Evolutionary conservation across 2,329 filamentous ascomycete genomes (phyloP).

Genomic region (Graphiopsis chlorocephala): DNA sequence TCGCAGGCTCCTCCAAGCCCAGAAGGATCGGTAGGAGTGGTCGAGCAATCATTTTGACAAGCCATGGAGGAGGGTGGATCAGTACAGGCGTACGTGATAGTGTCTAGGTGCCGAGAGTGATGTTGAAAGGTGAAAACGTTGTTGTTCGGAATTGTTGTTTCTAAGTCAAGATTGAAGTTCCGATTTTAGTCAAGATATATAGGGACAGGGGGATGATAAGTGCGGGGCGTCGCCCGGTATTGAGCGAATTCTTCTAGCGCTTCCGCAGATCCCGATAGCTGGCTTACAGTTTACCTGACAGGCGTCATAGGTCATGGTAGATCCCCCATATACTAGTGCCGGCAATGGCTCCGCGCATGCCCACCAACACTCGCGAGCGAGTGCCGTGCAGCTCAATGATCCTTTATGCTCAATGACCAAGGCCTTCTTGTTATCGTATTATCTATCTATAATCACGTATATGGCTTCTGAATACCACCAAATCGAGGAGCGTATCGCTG

Average conservation of each 20-base stretch:
- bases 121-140: conserved; percentile 1
- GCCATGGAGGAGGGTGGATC: neutral
- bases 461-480: no score
- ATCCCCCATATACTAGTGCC: neutral
- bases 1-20: conserved; percentile 1
- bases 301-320: neutral
- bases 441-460: no score
- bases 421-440: no score
- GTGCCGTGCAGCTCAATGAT: no score
- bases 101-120: conserved; percentile 1
- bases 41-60: conserved; percentile 6
- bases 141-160: neutral
- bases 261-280: neutral
- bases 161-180: no score
- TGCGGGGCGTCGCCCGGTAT: conserved; percentile 2
- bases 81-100: neutral
- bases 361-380: no score
- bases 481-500: no score
- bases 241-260: conserved; percentile 3
- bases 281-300: conserved; percentile 1
- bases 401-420: no score
- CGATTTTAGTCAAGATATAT: neutral
- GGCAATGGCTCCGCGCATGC: no score
- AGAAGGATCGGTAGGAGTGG: neutral
- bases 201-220: no score